Base-by-base conservation (phyloP, 2,329 filamentous ascomycete species). In the Capronia coronata region DNA sequence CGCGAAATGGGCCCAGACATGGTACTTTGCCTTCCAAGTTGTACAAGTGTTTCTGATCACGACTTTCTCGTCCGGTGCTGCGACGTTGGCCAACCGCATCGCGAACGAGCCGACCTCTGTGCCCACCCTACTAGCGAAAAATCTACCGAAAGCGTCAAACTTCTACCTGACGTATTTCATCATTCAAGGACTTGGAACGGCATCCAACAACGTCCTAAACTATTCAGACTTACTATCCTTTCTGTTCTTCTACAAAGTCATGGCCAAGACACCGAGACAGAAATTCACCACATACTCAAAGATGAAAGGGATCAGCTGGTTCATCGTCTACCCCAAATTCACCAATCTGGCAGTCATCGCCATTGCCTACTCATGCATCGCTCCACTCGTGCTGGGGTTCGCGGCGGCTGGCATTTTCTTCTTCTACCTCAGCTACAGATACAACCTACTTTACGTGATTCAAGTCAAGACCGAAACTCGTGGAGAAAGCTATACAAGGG, bases 131-230 rank as follows among this genome's bases (percentile, higher is more conserved):
- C 74, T 95, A 7, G 84, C 89, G 0, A 64, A 77, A 34, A 85
- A 87, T 56, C 72, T 98, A 1, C 93, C 93, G 13, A 86, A 83
- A 55, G 84, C 90, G 0, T 91, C 88, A 49, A 97, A 94, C 67
- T 94, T 96, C 63, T 98, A 96, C 67, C 83, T 97, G 9, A 89
- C 85, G 0, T 98, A 96, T 71, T 95, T 97, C 61, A 79, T 97
- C 14, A 82, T 98, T 1, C 91, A 97, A 66, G 93, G 91, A 19
- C 65, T 97, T 39, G 84, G 55, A 18, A 61, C 48, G 3, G 53
- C 78, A 84, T 61, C 76, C 90, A 52, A 55, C 16, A 52, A 55
- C 22, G 42, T 61, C 13, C 32, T 61, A 44, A 59, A 56, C 18
- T 58, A 52, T 30, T 52, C 46, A 9, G 57, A 58, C 29, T 45